A percentile compares a stretch with the other conserved stretches of the same genome.
Evolutionary conservation across 1,284 basidiomycete species (phyloP).

Genomic region (Pholiota adiposa): DNA sequence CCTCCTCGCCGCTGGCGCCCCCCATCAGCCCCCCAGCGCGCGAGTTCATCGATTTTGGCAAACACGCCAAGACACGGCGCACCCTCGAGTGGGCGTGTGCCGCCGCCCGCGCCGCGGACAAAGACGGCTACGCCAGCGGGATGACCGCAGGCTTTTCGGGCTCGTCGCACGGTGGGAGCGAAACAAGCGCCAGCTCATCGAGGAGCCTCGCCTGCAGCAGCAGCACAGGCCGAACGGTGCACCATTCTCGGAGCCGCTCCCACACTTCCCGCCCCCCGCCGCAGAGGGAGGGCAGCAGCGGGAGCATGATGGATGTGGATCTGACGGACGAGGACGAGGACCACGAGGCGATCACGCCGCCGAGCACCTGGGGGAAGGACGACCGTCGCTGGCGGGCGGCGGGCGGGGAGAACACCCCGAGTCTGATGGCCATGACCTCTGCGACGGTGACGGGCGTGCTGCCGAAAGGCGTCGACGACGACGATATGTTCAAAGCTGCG

Average conservation of each 20-base stretch:
- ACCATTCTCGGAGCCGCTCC: constrained; percentile 11
- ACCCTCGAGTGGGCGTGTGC: constrained; percentile 80
- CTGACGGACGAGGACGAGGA: constrained; percentile 38
- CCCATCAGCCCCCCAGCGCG: constrained; percentile 51
- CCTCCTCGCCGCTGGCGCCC: constrained; percentile 63
- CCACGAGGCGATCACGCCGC: constrained; percentile 44
- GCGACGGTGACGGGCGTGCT: constrained; percentile 10
- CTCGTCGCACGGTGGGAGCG: neutral
- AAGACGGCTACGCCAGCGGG: constrained; percentile 30
- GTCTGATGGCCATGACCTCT: constrained; percentile 16
- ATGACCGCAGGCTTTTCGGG: constrained; percentile 13
- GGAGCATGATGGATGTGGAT: constrained; percentile 26
- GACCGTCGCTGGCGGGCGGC: constrained; percentile 36
- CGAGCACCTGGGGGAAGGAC: constrained; percentile 37
- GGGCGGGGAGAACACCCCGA: constrained; percentile 18
- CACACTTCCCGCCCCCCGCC: constrained; percentile 3
- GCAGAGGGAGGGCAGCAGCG: constrained; percentile 2
- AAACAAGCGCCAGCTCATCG: constrained; percentile 1
- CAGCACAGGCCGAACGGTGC: constrained; percentile 34
- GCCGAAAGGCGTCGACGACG: constrained; percentile 45
- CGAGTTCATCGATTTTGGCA: constrained; percentile 58
- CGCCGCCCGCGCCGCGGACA: constrained; percentile 47
- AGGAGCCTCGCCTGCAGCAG: neutral
- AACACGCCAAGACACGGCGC: constrained; percentile 42
- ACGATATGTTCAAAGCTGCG: constrained; percentile 69